Evolutionary conservation across 2,329 filamentous ascomycete species (phyloP), one percentile per base, ranked within the genome.

Genomic region (Colletotrichum spinosum): DNA sequence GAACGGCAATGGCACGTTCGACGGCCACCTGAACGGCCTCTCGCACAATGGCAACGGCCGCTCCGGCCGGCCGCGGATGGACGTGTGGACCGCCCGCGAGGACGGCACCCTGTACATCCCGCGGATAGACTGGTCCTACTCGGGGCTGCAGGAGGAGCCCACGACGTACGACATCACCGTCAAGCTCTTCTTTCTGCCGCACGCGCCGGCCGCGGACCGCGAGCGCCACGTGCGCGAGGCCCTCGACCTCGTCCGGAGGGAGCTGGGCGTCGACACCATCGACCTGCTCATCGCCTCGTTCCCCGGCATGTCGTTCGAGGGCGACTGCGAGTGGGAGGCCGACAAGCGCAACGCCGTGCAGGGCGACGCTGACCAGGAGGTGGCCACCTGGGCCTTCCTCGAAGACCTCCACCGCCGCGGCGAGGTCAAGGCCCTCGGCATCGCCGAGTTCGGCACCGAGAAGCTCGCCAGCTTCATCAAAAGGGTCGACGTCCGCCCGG

Each of bases 261-360:
- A 97, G 78, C 81, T 99, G 62, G 86, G 90, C 57, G 88, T 94
- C 8, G 77, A 86, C 8, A 89, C 86, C 35, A 89, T 98, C 69
- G 93, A 98, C 75, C 86, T 99, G 35, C 85, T 99, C 49, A 96
- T 99, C 69, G 89, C 95, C 9, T 97, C 93, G 0, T 98, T 97
- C 77, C 95, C 96, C 0, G 94, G 93, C 52, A 90, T 98, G 77
- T 92, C 92, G 6, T 98, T 98, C 72, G 94, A 97, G 71, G 94
- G 94, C 53, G 92, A 96, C 74, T 94, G 94, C 76, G 93, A 97
- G 75, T 94, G 90, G 79, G 87, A 91, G 71, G 90, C 88, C 17
- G 88, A 90, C 74, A 85, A 84, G 77, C 78, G 80, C 69, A 90
- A 90, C 70, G 84, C 87, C 37, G 74, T 77, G 8, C 88, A 90